Conservation (phyloP, 2,329 filamentous ascomycete species). For the Claviceps capensis region DNA sequence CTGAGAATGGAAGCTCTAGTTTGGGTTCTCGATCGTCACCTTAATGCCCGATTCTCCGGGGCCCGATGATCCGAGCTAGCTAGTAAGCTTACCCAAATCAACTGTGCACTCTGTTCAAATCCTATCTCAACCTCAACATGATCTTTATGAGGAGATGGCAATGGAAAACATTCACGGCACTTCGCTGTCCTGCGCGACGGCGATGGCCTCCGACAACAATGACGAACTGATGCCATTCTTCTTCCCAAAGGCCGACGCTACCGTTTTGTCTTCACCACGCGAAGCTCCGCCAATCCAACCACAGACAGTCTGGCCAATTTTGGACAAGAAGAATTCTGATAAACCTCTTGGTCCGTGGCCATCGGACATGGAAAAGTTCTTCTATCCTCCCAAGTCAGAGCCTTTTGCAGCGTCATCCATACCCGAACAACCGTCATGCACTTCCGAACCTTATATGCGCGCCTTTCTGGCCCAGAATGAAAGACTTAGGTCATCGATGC, state of each 20-base stretch:
- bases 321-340: not conserved
- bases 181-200: not conserved
- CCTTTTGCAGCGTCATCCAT: constrained; percentile 6
- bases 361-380: not conserved
- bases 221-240: not conserved
- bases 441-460: constrained; percentile 11
- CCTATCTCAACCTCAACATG: not conserved
- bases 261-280: not conserved
- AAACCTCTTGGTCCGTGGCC: not conserved
- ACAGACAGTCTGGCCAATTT: not conserved
- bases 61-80: not conserved
- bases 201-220: not conserved
- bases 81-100: not conserved
- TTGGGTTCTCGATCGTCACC: not conserved
- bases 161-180: not conserved
- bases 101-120: not conserved
- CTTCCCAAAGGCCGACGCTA: not conserved
- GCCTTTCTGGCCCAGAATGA: constrained; percentile 14
- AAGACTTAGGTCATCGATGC: constrained; percentile 18
- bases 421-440: constrained; percentile 4
- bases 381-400: constrained; percentile 5
- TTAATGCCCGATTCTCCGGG: not conserved
- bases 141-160: not conserved
- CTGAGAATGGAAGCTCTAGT: not conserved
- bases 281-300: not conserved